These are phyloP conservation scores for Botrytis sinoallii DNA, from an alignment of 2,329 filamentous ascomycete genomes.

Conservation along the genomic window DNA sequence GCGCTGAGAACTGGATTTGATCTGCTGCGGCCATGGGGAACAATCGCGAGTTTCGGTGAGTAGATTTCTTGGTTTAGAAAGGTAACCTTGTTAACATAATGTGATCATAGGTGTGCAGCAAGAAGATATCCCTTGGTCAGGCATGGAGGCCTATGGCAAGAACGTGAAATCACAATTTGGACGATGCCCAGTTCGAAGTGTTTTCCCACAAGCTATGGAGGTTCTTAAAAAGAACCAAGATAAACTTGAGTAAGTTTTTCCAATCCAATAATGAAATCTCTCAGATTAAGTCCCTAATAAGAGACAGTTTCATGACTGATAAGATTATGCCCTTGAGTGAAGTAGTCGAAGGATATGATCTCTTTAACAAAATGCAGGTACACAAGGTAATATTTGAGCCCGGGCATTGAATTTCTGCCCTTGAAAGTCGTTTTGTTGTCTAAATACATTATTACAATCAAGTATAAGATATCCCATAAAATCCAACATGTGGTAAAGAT, in stretches of 20 bases:
- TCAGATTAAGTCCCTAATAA: constrained; percentile 24
- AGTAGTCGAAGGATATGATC: constrained; percentile 64
- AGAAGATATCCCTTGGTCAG: constrained; percentile 65
- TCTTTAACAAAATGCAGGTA: constrained; percentile 70
- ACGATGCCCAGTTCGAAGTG: constrained; percentile 70
- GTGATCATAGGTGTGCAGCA: constrained; percentile 17
- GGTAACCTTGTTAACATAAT: not conserved
- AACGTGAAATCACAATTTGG: constrained; percentile 72
- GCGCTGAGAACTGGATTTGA: constrained; percentile 70
- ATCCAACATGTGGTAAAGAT: not conserved
- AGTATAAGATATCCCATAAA: not conserved
- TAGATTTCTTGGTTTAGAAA: not conserved
- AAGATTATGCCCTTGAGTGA: constrained; percentile 68
- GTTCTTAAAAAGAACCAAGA: constrained; percentile 65
- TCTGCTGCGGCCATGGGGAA: constrained; percentile 67
- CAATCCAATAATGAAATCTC: not conserved
- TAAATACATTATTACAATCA: not conserved
- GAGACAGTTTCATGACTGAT: constrained; percentile 70
- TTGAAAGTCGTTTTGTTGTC: not conserved
- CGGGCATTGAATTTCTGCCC: constrained; percentile 17
- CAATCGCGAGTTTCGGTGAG: constrained; percentile 49
- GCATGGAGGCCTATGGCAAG: constrained; percentile 64
- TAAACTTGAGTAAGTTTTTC: constrained; percentile 58
- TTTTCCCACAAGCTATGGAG: constrained; percentile 63
- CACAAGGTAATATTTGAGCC: constrained; percentile 69